Base-by-base conservation (phyloP, 2,329 filamentous ascomycete species). In the Hypomyces perniciosus region DNA sequence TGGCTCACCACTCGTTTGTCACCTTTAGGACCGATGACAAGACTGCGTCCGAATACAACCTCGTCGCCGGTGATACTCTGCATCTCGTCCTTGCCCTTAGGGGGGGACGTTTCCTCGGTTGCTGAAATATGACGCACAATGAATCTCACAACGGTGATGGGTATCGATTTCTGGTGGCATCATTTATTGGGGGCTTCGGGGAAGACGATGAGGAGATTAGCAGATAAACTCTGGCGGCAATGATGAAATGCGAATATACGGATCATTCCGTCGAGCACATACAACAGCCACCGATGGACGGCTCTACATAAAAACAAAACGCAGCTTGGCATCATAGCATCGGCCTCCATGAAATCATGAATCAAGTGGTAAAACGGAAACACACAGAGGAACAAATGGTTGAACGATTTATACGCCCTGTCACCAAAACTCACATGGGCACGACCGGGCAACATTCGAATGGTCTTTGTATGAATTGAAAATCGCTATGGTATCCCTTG, bases 61-160 rank as follows among this genome's bases (percentile, higher is more conserved):
- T 99, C 56, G 88, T 93, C 68, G 90, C 90, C 50, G 93, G 93
- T 52, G 89, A 90, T 56, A 99, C 92, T 34, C 78, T 99, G 61
- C 93, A 99, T 78, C 77, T 99, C 65, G 93, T 99, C 46, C 84
- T 99, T 59, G 95, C 93, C 40, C 84, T 99, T 54, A 83, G 93
- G 67, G 93, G 93, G 50, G 92, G 92, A 56, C 54, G 57, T 57
- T 62, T 57, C 56, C 55, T 51, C 45, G 42, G 46, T 42, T 53
- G 35, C 47, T 34, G 34, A 47, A 27, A n/a, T 27, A 10, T 26
- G 39, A 42, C 26, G 10, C 10, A 13, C n/a, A 4, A 9, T 20
- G 9, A 8, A 13, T 26, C 10, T 42, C 20, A 28, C 13, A 26
- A 42, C 9, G 26, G 6, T 26, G n/a, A 42, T 10, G 13, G 26